Percentiles rank a stretch among this genome's conserved stretches.
These are phyloP conservation scores for Takashimella tepidaria DNA, from an alignment of 1,284 basidiomycete genomes.

Conservation along the genomic window DNA sequence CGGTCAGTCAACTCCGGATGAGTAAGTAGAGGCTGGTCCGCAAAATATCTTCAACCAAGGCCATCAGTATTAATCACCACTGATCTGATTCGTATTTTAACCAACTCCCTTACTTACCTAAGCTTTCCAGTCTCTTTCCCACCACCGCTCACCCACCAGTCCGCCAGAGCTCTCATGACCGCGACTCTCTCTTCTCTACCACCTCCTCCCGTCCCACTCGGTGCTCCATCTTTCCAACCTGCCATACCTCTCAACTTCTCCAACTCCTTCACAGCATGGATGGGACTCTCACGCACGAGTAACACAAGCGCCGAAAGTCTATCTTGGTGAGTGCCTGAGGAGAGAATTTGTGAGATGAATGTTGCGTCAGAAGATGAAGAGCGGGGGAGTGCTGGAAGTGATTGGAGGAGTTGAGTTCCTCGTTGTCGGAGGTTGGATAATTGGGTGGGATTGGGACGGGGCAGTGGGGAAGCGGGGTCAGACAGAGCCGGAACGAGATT, in stretches of 20 bases:
- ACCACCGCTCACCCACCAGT: conserved; percentile 95
- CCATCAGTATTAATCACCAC: conserved; percentile 7
- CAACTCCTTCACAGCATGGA: conserved; percentile 80
- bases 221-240: conserved; percentile 59
- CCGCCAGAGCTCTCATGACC: conserved; percentile 81
- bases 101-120: conserved; percentile 53
- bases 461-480: conserved; percentile 18
- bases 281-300: conserved; percentile 81
- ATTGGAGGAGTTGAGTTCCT: conserved; percentile 27
- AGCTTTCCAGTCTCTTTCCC: conserved; percentile 67
- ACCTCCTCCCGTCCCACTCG: conserved; percentile 49
- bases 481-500: conserved; percentile 30
- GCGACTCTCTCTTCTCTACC: conserved; percentile 81
- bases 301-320: conserved; percentile 87
- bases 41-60: conserved; percentile 77
- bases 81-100: background rate
- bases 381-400: conserved; percentile 33
- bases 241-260: conserved; percentile 72
- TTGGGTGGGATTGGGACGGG: conserved; percentile 9
- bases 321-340: conserved; percentile 86
- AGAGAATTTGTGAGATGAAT: conserved; percentile 78
- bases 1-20: conserved; percentile 66
- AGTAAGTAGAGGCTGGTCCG: conserved; percentile 72
- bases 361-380: conserved; percentile 59
- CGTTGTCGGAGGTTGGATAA: conserved; percentile 32